These are phyloP conservation scores for Pichia phayaonensis DNA, from an alignment of 805 yeast genomes.

Conservation along the genomic window DNA sequence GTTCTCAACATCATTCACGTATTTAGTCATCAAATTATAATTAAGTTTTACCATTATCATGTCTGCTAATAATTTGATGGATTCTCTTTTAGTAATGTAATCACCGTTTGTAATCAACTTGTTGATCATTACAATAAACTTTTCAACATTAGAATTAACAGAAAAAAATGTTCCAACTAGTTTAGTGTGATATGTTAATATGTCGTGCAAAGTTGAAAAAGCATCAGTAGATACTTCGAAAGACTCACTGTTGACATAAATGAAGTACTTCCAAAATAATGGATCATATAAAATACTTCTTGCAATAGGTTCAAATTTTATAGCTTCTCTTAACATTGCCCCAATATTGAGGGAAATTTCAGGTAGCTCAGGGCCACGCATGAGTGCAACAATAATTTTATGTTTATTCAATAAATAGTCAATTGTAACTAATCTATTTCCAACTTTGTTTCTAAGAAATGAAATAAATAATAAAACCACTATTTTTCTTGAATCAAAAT, in stretches of 20 bases:
- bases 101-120: constrained; percentile 65
- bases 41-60: constrained; percentile 66
- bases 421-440: constrained; percentile 74
- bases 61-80: constrained; percentile 66
- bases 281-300: constrained; percentile 51
- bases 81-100: constrained; percentile 90
- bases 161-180: constrained; percentile 65
- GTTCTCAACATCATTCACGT: constrained; percentile 75
- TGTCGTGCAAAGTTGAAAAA: constrained; percentile 65
- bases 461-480: constrained; percentile 67
- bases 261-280: constrained; percentile 75
- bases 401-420: constrained; percentile 71
- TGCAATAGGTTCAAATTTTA: constrained; percentile 67
- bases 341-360: constrained; percentile 73
- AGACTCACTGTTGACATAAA: constrained; percentile 62
- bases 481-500: constrained; percentile 86
- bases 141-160: constrained; percentile 36
- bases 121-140: constrained; percentile 58
- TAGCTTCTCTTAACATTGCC: constrained; percentile 74
- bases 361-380: constrained; percentile 65
- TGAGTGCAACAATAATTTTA: constrained; percentile 50
- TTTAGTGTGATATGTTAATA: constrained; percentile 62
- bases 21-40: constrained; percentile 62
- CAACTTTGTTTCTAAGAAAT: constrained; percentile 69
- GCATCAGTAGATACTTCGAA: constrained; percentile 92